These are phyloP conservation scores for Cladophialophora yegresii DNA, from an alignment of 2,329 filamentous ascomycete species.

Conservation along the genomic window DNA sequence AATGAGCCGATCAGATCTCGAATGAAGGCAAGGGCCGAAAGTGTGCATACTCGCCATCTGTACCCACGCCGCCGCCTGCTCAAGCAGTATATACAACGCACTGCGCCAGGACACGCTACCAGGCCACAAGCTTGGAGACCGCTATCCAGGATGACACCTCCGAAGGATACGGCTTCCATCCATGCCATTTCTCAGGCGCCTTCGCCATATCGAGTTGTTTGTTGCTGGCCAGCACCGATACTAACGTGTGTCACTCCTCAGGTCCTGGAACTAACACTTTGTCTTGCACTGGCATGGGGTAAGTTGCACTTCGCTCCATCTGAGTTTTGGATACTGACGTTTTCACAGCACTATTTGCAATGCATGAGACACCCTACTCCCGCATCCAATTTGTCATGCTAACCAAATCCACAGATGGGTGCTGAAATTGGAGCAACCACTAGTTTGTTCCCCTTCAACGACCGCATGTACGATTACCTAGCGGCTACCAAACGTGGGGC, in stretches of 20 bases:
- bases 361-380: background rate
- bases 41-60: background rate
- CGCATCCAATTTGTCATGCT: background rate
- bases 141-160: background rate
- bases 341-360: background rate
- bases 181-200: background rate
- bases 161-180: background rate
- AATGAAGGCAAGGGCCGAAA: background rate
- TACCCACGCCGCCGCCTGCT: background rate
- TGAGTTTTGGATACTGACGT: background rate
- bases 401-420: slow-evolving; percentile 42
- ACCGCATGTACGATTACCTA: slow-evolving; percentile 96
- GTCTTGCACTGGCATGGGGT: slow-evolving; percentile 79
- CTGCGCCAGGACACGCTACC: background rate
- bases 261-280: slow-evolving; percentile 73
- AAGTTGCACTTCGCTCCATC: background rate
- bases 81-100: background rate
- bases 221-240: slow-evolving; percentile 41
- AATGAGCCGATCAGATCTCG: background rate
- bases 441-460: slow-evolving; percentile 95
- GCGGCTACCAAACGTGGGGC: slow-evolving; percentile 82
- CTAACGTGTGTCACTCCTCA: slow-evolving; percentile 19
- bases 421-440: slow-evolving; percentile 61
- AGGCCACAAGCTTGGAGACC: background rate
- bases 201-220: background rate